Base-by-base conservation (phyloP, 2,329 filamentous ascomycete species). In the Paraphaeosphaeria minitans region DNA sequence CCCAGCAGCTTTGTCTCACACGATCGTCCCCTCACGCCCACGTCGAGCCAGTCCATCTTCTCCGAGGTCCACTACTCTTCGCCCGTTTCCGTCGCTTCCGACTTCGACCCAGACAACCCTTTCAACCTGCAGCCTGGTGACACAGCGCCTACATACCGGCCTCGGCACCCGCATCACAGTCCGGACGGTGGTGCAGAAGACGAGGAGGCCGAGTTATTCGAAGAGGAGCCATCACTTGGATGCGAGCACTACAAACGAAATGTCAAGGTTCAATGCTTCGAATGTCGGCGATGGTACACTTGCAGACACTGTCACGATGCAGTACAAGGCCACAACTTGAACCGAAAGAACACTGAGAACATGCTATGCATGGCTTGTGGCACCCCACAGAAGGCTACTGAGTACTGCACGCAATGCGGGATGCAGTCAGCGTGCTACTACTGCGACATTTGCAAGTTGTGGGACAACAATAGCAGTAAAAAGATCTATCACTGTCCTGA, bases 311-410 rank as follows among this genome's bases (percentile, higher is more conserved):
- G 95, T 72, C 95, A 99, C 72, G 93, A 99, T 74, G 86, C 88
- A 50, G 85, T 81, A 9, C 92, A 97, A 70, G 87, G 92, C 66
- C 92, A 97, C 75, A 83, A 81, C 59, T 81, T 99, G 57, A 87
- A 93, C 66, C 87, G 95, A 53, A 89, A 88, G 67, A 90, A 91
- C 67, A 99, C 94, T 8, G 89, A 89, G 75, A 90, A 97, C 70
- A 99, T 99, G 95, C 84, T 99, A 6, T 99, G 95, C 76, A 99
- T 99, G 95, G 83, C 93, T 29, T 99, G 95, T 75, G 87, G 88
- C 7, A 92, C 90, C 56, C 89, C 95, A 1, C 95, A 99, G 70
- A 86, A 86, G 57, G 93, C 91, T 3, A 87, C 87, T 31, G 92
- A 96, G 63, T 83, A 86, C 53, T 99, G 95, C 75, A 82, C 84